Base-by-base conservation (phyloP, 2,329 filamentous ascomycete species). In the Myriosclerotinia curreyana region DNA sequence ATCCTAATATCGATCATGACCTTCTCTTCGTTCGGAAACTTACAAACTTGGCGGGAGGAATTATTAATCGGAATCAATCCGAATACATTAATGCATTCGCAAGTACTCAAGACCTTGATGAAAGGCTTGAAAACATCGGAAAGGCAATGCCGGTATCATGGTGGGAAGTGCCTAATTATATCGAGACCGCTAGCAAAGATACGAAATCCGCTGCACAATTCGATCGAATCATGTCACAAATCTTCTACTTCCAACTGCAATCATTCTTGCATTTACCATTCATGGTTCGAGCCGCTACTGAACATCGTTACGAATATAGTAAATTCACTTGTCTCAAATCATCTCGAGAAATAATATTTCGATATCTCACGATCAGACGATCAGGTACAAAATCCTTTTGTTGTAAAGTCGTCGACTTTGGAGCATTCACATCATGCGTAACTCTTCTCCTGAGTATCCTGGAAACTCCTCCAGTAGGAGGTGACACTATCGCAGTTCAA, bases 41-140 rank as follows among this genome's bases (percentile, higher is more conserved):
- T 12, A 66, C 65, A 25, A 64, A 67, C 46, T 28, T 74, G 7
- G 69, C 71, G 11, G 63, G 67, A 15, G 65, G 69, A 1, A 67
- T 74, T 6, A 72, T 73, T 4, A 69, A 74, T 25, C 65, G 72
- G n/a, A 74, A 74, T 38, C 67, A 71, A 61, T 54, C 55, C 7
- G 65, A 69, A 11, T 64, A 66, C 42, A 64, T 70, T 14, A 64
- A 66, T 28, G 69, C 70, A 11, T 74, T 73, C 53, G 67, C 71
- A 11, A 67, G 62, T 15, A 74, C 72, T 11, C 72, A 74, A 64
- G 67, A 72, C 17, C 71, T 74, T n/a, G 72, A 73, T n/a, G 72
- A 74, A 40, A 58, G 62, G 31, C 66, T 74, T 6, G 72, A 74
- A 11, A 59, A 38, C 22, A 65, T 74, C 2, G 66, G 66, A 11